Evolutionary conservation across 2,329 filamentous ascomycete genomes (phyloP), one percentile per base, ranked within the genome.

Genomic region (Fusarium sp.): DNA sequence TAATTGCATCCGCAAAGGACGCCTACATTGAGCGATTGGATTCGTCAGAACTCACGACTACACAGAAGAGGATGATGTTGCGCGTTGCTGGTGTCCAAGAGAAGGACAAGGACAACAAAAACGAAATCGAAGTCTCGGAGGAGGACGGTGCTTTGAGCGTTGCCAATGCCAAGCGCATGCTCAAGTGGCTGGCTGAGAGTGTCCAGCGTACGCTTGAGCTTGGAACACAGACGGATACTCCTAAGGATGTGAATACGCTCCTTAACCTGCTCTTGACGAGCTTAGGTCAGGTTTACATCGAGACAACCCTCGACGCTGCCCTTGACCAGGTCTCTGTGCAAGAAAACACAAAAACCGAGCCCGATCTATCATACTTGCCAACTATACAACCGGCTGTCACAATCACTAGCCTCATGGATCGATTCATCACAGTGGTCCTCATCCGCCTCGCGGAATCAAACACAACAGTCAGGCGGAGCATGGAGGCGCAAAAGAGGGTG

Each of bases 101-200:
- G 49, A 89, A 87, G 68, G 89, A 92, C 48, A 89, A 87, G 65
- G 89, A 89, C 57, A 91, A 91, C 75, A 92, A 93, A 78, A 91
- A 92, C 71, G 94, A 97, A 53, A 93, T 97, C 60, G 94, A 97
- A 77, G 92, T 98, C 31, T 91, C 91, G 0, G 96, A 98, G 63
- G 90, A 95, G 76, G 95, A 99, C 75, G 96, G 96, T 33, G 85
- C 89, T 58, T 83, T 98, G 26, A 95, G 91, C 71, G 84, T 97
- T 7, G 85, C 89, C n/a, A 94, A 92, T 77, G 93, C 94, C n/a
- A 98, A 98, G 81, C 89, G 96, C 59, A 99, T 99, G 94, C 87
- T 99, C 63, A 97, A 93, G 77, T 99, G 96, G 96, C 84, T 99
- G 39, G 96, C 96, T 4, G 96, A 99, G 83, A 94, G 93, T 66